Conservation (phyloP, 2,329 filamentous ascomycete species). For the Stromatinia cepivora region DNA sequence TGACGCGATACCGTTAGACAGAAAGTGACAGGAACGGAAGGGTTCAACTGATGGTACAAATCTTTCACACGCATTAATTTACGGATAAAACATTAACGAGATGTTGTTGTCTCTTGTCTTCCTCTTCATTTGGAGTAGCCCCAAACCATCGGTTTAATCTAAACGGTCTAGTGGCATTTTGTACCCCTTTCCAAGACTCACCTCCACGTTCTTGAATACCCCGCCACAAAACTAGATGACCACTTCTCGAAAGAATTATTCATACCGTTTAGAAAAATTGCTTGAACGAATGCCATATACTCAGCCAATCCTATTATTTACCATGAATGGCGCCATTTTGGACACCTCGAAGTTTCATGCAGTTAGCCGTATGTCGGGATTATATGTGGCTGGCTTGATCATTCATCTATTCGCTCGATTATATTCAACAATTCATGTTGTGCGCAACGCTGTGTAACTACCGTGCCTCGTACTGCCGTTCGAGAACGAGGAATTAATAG, state of each 20-base stretch:
- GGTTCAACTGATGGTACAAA: neutral
- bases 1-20: neutral
- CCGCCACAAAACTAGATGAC: neutral
- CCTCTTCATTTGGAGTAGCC: neutral
- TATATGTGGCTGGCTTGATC: neutral
- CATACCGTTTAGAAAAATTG: neutral
- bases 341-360: conserved; percentile 11
- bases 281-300: neutral
- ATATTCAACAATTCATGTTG: neutral
- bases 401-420: conserved; percentile 3
- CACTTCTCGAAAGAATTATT: neutral
- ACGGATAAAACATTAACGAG: neutral
- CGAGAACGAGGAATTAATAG: neutral
- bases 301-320: neutral
- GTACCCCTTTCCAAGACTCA: neutral
- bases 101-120: neutral
- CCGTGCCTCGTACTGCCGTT: neutral
- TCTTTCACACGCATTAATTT: neutral
- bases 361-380: conserved; percentile 10
- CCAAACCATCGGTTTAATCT: neutral
- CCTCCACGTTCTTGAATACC: conserved; percentile 9
- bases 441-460: neutral
- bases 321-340: neutral
- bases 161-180: neutral
- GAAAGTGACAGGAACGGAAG: neutral